These are phyloP conservation scores for Selenicereus undatus DNA, from an alignment of 148 eudicot genomes.

Conservation along the genomic window DNA sequence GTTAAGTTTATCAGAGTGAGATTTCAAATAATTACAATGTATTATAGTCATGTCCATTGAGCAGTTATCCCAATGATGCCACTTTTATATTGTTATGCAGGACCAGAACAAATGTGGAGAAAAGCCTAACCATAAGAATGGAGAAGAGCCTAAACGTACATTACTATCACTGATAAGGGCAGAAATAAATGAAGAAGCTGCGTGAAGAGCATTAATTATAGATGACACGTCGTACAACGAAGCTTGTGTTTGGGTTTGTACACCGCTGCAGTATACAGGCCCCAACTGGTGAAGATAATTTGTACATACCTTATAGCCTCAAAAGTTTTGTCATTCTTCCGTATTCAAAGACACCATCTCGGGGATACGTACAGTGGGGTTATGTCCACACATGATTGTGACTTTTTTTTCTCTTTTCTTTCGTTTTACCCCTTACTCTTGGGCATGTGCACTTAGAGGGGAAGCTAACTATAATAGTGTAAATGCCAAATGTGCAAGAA, in stretches of 20 bases:
- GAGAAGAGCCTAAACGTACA: constrained; percentile 15
- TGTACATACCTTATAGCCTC: not conserved
- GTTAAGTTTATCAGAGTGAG: not conserved
- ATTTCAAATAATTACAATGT: not conserved
- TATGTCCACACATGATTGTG: not conserved
- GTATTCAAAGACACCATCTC: not conserved
- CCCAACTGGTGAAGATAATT: not conserved
- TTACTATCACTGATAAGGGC: constrained; percentile 28
- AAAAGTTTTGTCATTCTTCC: not conserved
- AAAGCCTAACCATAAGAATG: not conserved
- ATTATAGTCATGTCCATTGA: not conserved
- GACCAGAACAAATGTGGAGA: not conserved
- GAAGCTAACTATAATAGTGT: not conserved
- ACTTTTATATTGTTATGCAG: constrained; percentile 14
- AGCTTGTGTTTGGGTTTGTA: constrained; percentile 10
- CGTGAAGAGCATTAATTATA: constrained; percentile 4
- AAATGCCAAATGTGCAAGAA: not conserved
- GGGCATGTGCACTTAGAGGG: not conserved
- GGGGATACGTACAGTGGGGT: not conserved
- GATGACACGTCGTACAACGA: constrained; percentile 13
- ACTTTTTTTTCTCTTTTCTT: not conserved
- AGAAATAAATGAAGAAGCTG: constrained; percentile 23
- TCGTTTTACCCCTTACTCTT: not conserved
- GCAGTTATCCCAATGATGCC: not conserved
- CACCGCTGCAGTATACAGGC: not conserved